phyloP scores from a whole-genome alignment of 306 rosid species.

The Oxytropis ochrocephala region DNA sequence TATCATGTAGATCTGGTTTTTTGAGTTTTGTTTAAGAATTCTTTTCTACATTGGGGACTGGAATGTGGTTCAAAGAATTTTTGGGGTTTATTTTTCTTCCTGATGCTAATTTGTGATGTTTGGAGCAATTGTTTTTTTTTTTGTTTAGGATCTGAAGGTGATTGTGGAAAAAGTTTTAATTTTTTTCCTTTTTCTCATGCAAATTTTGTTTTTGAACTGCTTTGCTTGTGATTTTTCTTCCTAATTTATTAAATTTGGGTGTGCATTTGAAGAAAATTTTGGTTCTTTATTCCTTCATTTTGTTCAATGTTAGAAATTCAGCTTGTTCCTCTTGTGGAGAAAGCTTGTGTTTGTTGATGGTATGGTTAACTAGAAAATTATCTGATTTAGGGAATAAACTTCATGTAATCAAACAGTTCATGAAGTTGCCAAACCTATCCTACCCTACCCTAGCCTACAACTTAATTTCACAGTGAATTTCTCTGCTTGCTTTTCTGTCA shows the following conservation, averaged over 20 bases:
- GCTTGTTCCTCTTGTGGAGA: neutral
- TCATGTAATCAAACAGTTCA: neutral
- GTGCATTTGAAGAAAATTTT: slow-evolving; percentile 17
- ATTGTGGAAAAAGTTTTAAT: neutral
- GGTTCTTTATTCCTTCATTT: neutral
- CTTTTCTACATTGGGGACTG: slow-evolving; percentile 11
- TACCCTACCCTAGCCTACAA: neutral
- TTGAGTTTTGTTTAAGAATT: neutral
- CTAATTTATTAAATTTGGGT: slow-evolving; percentile 6
- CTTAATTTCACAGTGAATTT: slow-evolving; percentile 11
- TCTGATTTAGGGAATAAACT: slow-evolving; percentile 2
- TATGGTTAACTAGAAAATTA: slow-evolving; percentile 14
- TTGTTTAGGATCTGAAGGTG: slow-evolving; percentile 28
- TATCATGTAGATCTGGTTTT: slow-evolving; percentile 51
- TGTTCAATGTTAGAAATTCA: slow-evolving; percentile 10
- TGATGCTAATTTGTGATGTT: slow-evolving; percentile 15
- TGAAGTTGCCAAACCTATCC: slow-evolving; percentile 2
- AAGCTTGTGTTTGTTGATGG: neutral
- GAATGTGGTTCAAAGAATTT: slow-evolving; percentile 24
- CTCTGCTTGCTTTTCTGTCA: slow-evolving; percentile 8
- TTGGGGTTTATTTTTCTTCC: slow-evolving; percentile 6
- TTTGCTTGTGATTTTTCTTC: slow-evolving; percentile 20
- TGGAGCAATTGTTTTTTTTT: neutral
- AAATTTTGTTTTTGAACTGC: slow-evolving; percentile 42
- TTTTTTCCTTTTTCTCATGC: neutral